Percentiles rank a stretch among this genome's conserved stretches.
phyloP scores from a whole-genome alignment of 805 yeast species.

The Ogataea zsoltii region DNA sequence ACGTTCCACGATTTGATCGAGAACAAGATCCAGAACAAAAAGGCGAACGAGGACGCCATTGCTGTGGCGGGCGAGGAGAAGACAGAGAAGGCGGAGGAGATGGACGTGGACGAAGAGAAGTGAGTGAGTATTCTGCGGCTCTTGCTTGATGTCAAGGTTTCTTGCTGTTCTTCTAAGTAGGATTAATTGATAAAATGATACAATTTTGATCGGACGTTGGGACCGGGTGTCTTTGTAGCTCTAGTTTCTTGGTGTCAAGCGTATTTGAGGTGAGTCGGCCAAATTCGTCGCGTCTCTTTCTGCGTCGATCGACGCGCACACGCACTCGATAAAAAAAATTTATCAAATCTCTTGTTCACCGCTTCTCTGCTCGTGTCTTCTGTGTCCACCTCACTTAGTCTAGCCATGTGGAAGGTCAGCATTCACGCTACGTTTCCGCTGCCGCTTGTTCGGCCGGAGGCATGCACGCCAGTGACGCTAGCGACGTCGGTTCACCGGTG shows the following conservation, averaged over 20 bases:
- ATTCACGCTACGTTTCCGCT: constrained; percentile 4
- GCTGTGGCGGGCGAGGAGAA: constrained; percentile 23
- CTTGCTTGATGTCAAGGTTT: too few species aligned
- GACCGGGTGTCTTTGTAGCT: too few species aligned
- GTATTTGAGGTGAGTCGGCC: too few species aligned
- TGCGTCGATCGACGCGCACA: constrained; percentile 1
- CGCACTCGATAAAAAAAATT: neutral
- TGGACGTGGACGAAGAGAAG: constrained; percentile 16
- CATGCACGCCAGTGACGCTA: constrained; percentile 1
- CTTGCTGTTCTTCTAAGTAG: too few species aligned
- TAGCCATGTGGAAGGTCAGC: constrained; percentile 12
- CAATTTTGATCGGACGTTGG: too few species aligned
- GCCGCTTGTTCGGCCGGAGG: constrained; percentile 2
- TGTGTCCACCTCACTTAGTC: neutral
- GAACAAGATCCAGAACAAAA: constrained; percentile 85
- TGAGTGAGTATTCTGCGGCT: too few species aligned
- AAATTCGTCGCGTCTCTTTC: neutral
- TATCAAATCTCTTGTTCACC: neutral
- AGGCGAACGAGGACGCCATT: constrained; percentile 36
- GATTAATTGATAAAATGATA: too few species aligned
- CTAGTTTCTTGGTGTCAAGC: too few species aligned
- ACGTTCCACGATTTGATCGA: constrained; percentile 97
- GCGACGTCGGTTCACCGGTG: neutral
- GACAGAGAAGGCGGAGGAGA: constrained; percentile 22
- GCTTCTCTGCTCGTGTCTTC: neutral